A percentile compares a stretch with the other conserved stretches of the same genome.
Evolutionary conservation across 2,329 filamentous ascomycete genomes (phyloP).

Genomic region (Ceratocystis smalleyi): DNA sequence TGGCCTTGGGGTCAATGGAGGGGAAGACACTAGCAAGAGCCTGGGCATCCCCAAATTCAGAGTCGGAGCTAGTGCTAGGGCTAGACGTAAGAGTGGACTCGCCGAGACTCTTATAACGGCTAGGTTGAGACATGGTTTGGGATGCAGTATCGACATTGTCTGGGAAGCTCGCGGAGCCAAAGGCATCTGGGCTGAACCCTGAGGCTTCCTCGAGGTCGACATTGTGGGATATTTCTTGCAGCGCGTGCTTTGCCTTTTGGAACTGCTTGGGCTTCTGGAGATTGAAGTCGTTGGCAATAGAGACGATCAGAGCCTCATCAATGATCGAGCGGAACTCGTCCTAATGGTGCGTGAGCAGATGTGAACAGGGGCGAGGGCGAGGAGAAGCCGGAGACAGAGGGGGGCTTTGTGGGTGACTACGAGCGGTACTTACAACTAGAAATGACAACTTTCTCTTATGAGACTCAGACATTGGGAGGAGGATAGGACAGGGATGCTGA

Average conservation of each 20-base stretch:
- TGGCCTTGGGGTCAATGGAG: background rate
- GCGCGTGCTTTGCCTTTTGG: conserved; percentile 37
- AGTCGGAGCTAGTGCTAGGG: conserved; percentile 5
- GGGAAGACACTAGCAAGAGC: conserved; percentile 14
- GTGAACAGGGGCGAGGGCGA: background rate
- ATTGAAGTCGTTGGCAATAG: conserved; percentile 61
- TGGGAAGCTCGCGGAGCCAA: conserved; percentile 19
- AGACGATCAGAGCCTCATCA: conserved; percentile 61
- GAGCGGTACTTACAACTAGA: conserved; percentile 6
- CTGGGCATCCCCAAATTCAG: conserved; percentile 3
- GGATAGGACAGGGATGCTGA: background rate
- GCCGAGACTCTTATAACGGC: conserved; percentile 8
- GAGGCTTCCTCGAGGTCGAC: conserved; percentile 54
- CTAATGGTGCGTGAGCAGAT: conserved; percentile 26
- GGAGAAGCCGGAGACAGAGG: background rate
- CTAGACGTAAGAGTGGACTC: conserved; percentile 13
- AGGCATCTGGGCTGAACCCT: conserved; percentile 61
- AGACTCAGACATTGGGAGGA: conserved; percentile 7
- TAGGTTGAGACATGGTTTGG: conserved; percentile 8
- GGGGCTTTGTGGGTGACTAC: background rate
- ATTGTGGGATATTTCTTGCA: conserved; percentile 50
- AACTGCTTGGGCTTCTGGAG: conserved; percentile 38
- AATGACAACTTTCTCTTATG: background rate
- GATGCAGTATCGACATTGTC: conserved; percentile 6
- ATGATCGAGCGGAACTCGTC: conserved; percentile 58